Conservation (phyloP, 2,329 filamentous ascomycete species). For the Pestalotiopsis sp. region DNA sequence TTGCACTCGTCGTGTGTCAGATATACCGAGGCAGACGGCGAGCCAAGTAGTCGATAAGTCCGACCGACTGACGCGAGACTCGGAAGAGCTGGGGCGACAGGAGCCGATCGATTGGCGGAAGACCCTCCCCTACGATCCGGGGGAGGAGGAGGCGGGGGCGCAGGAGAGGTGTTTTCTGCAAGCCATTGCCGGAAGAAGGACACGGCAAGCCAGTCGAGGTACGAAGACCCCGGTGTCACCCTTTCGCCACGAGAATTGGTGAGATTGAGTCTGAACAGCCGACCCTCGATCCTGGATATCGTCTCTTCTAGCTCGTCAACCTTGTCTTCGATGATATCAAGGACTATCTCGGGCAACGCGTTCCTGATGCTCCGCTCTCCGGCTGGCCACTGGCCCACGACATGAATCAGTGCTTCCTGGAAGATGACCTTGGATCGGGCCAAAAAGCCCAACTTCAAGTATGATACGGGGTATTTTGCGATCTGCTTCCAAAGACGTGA, state of each 20-base stretch:
- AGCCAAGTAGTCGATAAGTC: conserved; percentile 77
- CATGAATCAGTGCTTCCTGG: conserved; percentile 86
- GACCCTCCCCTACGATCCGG: conserved; percentile 16
- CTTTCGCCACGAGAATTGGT: conserved; percentile 81
- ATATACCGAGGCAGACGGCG: conserved; percentile 63
- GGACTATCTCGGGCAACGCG: conserved; percentile 72
- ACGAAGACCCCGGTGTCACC: conserved; percentile 77
- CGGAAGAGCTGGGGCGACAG: conserved; percentile 37
- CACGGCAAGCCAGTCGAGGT: conserved; percentile 87
- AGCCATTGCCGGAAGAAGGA: conserved; percentile 92
- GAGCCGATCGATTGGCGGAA: conserved; percentile 32
- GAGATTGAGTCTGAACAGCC: conserved; percentile 79
- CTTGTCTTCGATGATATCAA: conserved; percentile 94
- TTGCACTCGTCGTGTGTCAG: conserved; percentile 88
- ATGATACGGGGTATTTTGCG: conserved; percentile 91
- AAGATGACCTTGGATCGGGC: conserved; percentile 83
- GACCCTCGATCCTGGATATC: conserved; percentile 77
- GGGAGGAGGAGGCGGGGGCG: conserved; percentile 32
- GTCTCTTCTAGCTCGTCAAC: conserved; percentile 88
- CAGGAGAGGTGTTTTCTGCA: conserved; percentile 83
- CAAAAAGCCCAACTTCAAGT: conserved; percentile 86
- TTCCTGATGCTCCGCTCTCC: conserved; percentile 77
- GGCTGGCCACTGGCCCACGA: conserved; percentile 90
- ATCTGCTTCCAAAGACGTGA: conserved; percentile 93
- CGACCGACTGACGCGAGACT: conserved; percentile 66